Conservation (phyloP, 2,329 filamentous ascomycete species). For the Dothiorella sarmentorum region DNA sequence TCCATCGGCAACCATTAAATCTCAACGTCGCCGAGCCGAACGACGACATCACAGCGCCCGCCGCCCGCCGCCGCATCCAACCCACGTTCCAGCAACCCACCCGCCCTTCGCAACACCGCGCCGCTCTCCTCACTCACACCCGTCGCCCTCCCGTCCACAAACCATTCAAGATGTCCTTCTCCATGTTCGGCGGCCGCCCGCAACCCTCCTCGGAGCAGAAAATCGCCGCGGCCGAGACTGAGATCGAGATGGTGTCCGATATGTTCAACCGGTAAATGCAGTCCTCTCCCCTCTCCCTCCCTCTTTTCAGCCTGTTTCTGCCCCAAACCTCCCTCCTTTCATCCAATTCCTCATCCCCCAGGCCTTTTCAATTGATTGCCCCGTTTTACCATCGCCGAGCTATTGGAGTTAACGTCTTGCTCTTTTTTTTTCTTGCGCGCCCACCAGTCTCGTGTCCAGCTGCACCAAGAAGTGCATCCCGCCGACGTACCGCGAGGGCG, state of each 20-base stretch:
- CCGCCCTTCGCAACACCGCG: neutral
- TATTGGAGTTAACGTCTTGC: too few species aligned
- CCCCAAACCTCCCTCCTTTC: too few species aligned
- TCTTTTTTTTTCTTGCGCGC: neutral
- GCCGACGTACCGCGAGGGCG: conserved; percentile 85
- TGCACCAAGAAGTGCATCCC: conserved; percentile 95
- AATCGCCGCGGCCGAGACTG: conserved; percentile 91
- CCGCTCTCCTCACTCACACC: neutral
- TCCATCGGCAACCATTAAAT: neutral
- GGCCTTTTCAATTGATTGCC: neutral
- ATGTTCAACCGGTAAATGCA: conserved; percentile 87
- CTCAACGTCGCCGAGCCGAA: neutral
- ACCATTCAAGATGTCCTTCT: conserved; percentile 17
- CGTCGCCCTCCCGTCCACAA: neutral
- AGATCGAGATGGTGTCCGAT: conserved; percentile 95
- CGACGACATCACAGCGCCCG: conserved; percentile 16
- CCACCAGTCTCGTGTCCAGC: conserved; percentile 70
- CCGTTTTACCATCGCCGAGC: neutral
- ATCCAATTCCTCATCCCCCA: too few species aligned
- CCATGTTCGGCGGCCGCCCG: conserved; percentile 56
- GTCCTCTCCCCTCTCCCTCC: neutral
- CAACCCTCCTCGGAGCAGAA: conserved; percentile 95
- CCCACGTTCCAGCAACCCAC: neutral
- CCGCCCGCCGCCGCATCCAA: neutral
- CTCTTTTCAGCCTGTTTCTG: too few species aligned